Percentiles rank a stretch among this genome's conserved stretches.
These are phyloP conservation scores for Fraxinus baroniana DNA, from an alignment of 305 asterid genomes.

Conservation along the genomic window DNA sequence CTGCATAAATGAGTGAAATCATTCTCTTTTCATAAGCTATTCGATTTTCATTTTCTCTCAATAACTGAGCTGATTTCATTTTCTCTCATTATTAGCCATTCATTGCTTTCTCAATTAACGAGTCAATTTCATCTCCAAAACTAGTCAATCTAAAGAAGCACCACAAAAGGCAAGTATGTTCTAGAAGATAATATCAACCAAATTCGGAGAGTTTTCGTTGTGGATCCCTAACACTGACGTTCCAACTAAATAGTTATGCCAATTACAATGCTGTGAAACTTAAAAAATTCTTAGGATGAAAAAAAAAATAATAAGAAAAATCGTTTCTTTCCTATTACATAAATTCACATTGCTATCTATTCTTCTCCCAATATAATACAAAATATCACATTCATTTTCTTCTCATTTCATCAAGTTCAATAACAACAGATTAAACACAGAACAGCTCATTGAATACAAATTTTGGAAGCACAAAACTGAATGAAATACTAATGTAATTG, in stretches of 20 bases:
- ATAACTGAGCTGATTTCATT: neutral
- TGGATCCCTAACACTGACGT: neutral
- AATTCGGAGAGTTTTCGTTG: neutral
- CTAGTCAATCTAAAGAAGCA: neutral
- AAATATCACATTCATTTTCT: neutral
- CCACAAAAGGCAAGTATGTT: neutral
- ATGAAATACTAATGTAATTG: neutral
- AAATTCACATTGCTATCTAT: neutral
- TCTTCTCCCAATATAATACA: neutral
- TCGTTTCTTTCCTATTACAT: neutral
- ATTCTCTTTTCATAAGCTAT: neutral
- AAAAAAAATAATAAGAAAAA: neutral
- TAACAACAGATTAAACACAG: neutral
- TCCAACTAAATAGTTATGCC: neutral
- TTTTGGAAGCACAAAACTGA: neutral
- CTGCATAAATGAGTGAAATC: neutral
- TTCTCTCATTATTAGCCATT: neutral
- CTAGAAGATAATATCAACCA: neutral
- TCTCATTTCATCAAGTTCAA: neutral
- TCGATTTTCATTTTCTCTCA: neutral
- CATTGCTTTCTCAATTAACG: neutral
- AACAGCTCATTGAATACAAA: neutral
- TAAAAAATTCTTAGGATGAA: neutral
- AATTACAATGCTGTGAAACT: neutral
- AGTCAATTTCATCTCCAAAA: neutral